Conservation (phyloP, 164 flowering plant genomes). For the Stephania yunnanensis region DNA sequence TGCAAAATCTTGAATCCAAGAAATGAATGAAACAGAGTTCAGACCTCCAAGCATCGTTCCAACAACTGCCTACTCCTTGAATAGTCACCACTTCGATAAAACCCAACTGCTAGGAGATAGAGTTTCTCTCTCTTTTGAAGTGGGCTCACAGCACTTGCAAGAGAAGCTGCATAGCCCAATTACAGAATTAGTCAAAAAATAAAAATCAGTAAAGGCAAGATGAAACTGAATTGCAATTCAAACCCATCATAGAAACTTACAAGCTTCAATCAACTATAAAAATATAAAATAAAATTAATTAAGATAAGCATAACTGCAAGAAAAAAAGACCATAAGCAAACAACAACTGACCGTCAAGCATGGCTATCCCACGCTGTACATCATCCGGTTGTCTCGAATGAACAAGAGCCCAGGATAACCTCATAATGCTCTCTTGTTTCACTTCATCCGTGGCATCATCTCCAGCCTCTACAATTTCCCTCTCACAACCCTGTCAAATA, state of each 20-base stretch:
- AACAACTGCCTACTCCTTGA: constrained; percentile 63
- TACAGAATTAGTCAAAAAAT: neutral
- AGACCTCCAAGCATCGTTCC: constrained; percentile 78
- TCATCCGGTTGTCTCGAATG: constrained; percentile 85
- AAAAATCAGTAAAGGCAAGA: neutral
- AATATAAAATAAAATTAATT: neutral
- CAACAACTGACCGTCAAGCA: constrained; percentile 89
- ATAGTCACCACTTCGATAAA: constrained; percentile 73
- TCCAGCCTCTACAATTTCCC: constrained; percentile 63
- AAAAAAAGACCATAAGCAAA: neutral
- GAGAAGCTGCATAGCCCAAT: constrained; percentile 48
- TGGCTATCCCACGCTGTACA: constrained; percentile 89
- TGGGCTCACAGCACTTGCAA: constrained; percentile 38
- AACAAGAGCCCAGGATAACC: constrained; percentile 96
- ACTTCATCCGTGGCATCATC: constrained; percentile 43
- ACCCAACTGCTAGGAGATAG: constrained; percentile 89
- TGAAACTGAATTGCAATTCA: neutral
- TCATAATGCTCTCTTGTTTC: constrained; percentile 66
- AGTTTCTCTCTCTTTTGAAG: constrained; percentile 66
- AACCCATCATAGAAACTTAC: neutral
- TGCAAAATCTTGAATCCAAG: neutral
- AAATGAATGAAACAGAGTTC: constrained; percentile 8
- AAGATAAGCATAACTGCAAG: neutral
- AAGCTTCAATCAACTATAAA: neutral
- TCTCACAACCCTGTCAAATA: constrained; percentile 63